These are phyloP conservation scores for Geotrichum klebahnii DNA, from an alignment of 1,139 yeast genomes.

Conservation along the genomic window DNA sequence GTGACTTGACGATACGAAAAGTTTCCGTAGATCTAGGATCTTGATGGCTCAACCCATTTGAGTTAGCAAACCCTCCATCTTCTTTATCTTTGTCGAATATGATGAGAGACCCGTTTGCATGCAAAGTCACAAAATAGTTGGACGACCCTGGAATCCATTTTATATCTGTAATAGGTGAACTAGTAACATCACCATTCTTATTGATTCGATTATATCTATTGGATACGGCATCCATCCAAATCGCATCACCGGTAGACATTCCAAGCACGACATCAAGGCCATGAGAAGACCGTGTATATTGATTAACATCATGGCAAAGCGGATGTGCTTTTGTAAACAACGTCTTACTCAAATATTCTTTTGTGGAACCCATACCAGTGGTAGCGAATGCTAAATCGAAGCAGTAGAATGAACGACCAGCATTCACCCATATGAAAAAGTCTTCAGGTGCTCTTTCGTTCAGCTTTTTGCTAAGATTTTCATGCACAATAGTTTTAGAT, in stretches of 20 bases:
- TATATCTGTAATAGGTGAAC: conserved; percentile 39
- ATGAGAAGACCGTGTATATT: conserved; percentile 37
- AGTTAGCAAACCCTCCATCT: conserved; percentile 34
- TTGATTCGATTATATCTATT: conserved; percentile 50
- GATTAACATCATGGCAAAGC: conserved; percentile 42
- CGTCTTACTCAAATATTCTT: conserved; percentile 42
- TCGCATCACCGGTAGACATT: conserved; percentile 51
- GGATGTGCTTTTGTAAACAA: conserved; percentile 43
- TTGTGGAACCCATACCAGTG: conserved; percentile 24
- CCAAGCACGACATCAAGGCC: conserved; percentile 50
- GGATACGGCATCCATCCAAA: conserved; percentile 52
- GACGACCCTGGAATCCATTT: conserved; percentile 45
- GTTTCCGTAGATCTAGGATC: conserved; percentile 31
- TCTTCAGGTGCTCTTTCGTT: conserved; percentile 35
- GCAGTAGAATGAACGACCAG: conserved; percentile 41
- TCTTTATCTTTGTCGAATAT: conserved; percentile 45
- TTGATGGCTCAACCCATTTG: conserved; percentile 28
- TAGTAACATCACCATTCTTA: conserved; percentile 44
- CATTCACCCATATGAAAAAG: conserved; percentile 37
- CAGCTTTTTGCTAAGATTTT: conserved; percentile 36
- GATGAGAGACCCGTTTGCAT: conserved; percentile 42
- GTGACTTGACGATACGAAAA: conserved; percentile 32
- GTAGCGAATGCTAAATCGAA: conserved; percentile 30
- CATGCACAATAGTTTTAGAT: conserved; percentile 41
- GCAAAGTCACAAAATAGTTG: conserved; percentile 41